These are phyloP conservation scores for Hypoxylon fuscum DNA, from an alignment of 495 filamentous ascomycete species.

Conservation along the genomic window DNA sequence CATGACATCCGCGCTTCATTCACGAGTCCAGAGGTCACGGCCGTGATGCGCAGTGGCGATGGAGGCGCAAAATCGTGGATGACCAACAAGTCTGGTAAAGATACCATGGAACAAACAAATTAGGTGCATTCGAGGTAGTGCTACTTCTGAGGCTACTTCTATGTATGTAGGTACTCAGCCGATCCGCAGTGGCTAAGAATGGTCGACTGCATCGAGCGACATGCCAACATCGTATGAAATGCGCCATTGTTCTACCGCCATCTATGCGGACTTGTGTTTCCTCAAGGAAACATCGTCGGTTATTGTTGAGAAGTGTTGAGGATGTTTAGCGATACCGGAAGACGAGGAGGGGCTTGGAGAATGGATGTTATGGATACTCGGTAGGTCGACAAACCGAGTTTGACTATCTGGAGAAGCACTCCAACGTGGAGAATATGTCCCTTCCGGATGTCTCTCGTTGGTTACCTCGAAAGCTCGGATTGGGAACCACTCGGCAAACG, in stretches of 20 bases:
- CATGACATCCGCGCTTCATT: constrained; percentile 6
- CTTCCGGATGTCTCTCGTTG: constrained; percentile 36
- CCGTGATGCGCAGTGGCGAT: constrained; percentile 24
- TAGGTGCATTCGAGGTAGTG: constrained; percentile 9
- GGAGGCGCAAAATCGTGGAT: constrained; percentile 18
- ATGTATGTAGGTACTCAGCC: constrained; percentile 6
- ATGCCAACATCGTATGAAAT: constrained; percentile 13
- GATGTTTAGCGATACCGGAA: constrained; percentile 35
- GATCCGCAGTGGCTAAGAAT: constrained; percentile 12
- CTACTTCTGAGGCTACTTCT: constrained; percentile 1
- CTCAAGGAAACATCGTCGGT: constrained; percentile 20
- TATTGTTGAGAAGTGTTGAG: constrained; percentile 13
- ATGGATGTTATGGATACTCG: constrained; percentile 21
- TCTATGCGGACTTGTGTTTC: background rate
- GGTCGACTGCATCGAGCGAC: constrained; percentile 15
- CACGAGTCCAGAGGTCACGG: constrained; percentile 10
- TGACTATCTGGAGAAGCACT: constrained; percentile 1
- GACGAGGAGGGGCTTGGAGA: background rate
- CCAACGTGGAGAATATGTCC: constrained; percentile 28
- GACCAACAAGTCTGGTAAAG: constrained; percentile 11
- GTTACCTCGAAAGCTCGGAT: constrained; percentile 14
- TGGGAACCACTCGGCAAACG: constrained; percentile 27
- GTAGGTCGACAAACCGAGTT: constrained; percentile 19
- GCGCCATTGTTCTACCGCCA: constrained; percentile 17
- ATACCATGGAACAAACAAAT: constrained; percentile 5